These are phyloP conservation scores for Talaromyces trachyspermus DNA, from an alignment of 495 filamentous ascomycete genomes.

Conservation along the genomic window DNA sequence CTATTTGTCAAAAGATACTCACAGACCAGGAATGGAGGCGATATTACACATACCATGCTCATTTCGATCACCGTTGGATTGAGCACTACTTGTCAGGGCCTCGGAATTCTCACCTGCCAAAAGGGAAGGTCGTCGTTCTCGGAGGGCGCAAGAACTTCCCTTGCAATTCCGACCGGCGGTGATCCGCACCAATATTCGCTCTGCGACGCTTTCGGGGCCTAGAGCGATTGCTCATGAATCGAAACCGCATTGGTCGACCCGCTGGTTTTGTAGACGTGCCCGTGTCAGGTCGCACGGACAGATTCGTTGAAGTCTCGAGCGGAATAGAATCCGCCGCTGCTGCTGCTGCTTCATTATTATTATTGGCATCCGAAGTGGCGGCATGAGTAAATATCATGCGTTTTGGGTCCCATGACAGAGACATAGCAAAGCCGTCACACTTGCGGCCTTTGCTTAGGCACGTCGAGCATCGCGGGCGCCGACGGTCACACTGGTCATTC, in stretches of 20 bases:
- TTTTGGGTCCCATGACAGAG: neutral
- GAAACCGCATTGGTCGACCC: neutral
- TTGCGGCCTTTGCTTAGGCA: slow-evolving; percentile 5
- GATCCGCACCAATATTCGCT: neutral
- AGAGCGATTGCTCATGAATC: neutral
- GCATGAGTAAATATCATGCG: neutral
- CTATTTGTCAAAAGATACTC: neutral
- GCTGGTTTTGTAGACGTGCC: neutral
- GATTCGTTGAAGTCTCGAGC: neutral
- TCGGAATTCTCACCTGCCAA: neutral
- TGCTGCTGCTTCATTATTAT: neutral
- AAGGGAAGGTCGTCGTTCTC: neutral
- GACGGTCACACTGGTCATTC: slow-evolving; percentile 11
- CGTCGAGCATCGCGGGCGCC: slow-evolving; percentile 10
- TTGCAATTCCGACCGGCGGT: neutral
- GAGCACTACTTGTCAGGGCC: neutral
- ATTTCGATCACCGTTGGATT: neutral
- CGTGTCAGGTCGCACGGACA: neutral
- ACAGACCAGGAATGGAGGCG: neutral
- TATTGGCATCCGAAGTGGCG: neutral
- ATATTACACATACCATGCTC: neutral
- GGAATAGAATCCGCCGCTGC: neutral
- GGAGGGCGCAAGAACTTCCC: neutral
- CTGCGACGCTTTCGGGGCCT: neutral
- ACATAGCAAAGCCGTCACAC: slow-evolving; percentile 8